A percentile compares a stretch with the other conserved stretches of the same genome.
Conservation (phyloP, 2,329 filamentous ascomycete genomes). For the Metarhizium sp. region DNA sequence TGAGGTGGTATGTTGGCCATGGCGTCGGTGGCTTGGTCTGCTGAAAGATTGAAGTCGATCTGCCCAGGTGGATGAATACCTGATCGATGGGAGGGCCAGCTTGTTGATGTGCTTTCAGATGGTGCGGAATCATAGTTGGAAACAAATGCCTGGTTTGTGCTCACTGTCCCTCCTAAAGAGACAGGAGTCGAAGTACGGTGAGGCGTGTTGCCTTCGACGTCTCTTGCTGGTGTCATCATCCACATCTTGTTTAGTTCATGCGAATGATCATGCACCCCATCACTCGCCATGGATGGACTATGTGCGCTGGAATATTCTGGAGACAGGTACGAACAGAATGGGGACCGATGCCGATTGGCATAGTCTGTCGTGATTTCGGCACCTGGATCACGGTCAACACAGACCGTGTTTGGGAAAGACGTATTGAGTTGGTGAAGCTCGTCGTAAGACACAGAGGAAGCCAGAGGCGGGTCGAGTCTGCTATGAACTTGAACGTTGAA, state of each 20-base stretch:
- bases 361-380: background rate
- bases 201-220: background rate
- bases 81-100: background rate
- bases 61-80: background rate
- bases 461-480: background rate
- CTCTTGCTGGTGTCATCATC: constrained; percentile 1
- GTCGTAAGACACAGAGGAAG: background rate
- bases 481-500: background rate
- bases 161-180: background rate
- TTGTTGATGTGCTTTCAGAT: background rate
- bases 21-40: background rate
- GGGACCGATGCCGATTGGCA: background rate
- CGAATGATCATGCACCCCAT: background rate
- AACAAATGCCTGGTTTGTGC: background rate
- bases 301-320: constrained; percentile 1
- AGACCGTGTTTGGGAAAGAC: background rate
- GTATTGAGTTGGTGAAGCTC: background rate
- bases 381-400: background rate
- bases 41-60: background rate
- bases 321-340: background rate
- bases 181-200: background rate
- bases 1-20: background rate
- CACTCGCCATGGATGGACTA: constrained; percentile 7
- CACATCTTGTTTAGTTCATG: background rate
- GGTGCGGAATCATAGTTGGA: background rate